Base-by-base conservation (phyloP, 2,329 filamentous ascomycete genomes). In the Penicillium sumatraense region DNA sequence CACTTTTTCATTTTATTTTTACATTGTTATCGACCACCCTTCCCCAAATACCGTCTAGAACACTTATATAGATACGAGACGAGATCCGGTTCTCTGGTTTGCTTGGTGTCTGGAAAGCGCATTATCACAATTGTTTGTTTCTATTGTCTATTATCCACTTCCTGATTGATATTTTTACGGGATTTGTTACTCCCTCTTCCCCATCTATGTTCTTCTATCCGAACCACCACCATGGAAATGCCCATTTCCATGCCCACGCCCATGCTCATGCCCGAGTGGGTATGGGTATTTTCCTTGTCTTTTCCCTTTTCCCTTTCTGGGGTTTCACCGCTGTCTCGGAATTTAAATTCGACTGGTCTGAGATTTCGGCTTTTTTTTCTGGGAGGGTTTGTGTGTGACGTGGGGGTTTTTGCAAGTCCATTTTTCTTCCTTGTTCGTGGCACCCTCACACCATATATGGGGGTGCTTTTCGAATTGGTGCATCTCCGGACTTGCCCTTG, bases 31-130 rank as follows among this genome's bases (percentile, higher is more conserved):
- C 45, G 35, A 16, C 21, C n/a, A 36, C 31, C 26, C 27, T 18
- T 31, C 10, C 16, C 35, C 21, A 35, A 29, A 33, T 54, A 27
- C 51, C 21, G 44, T 44, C 52, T 61, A 54, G 49, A 59, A 49
- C 46, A 51, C n/a, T 41, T 18, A 42, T 59, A 61, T 57, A 61
- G 52, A 61, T 49, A 59, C 53, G 57, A 57, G 57, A 57, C 53
- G 57, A 57, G 59, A 57, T 51, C 54, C 49, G 40, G 40, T 51
- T 58, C 35, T 57, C 51, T 55, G 29, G 11, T 51, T 54, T 48
- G 7, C 36, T 51, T 20, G 51, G 51, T 57, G 47, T 55, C 36
- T 36, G 53, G 56, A 54, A 45, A 57, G 50, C 24, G 49, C 50
- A 55, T 54, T 46, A 49, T 53, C 54, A 47, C 24, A 31, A 45